Base-by-base conservation (phyloP, 73 alveolate species). In the Paramecium pentaurelia region DNA sequence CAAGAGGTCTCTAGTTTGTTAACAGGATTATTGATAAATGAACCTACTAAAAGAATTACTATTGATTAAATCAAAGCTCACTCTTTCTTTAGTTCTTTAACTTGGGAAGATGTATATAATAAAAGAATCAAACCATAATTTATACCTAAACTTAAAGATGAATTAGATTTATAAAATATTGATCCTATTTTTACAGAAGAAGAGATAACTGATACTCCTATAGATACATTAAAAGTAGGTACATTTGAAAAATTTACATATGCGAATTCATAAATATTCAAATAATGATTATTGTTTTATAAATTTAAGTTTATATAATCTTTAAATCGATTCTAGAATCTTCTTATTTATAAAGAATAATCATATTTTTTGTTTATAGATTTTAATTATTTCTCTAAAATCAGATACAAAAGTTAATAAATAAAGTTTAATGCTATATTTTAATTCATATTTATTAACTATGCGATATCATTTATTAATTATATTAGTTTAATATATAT, bases 51-150 rank as follows among this genome's bases (percentile, higher is more conserved):
- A 28, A 60, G 95, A 45, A 54, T 92, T 4, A 93, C 70, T 20
- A 86, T 86, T 8, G 11, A 92, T 1, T 94, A 92, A 45, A 92
- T 87, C 6, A 87, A 64, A 36, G 73, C 59, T 1, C 95, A 90
- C 4, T 49, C 93, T 6, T 90, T 84, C 49, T 90, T 90, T 28
- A 7, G 16, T 6, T 59, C 44, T 6, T 32, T 90, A 22, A 11
- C 71, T 25, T 90, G 95, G 95, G 95, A 90, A 84, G 51, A 90
- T 28, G 92, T 90, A 42, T 75, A 77, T 45, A 20, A 83, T 2
- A 90, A 83, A 59, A 51, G 20, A 10, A 38, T 90, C 10, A 58
- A 47, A 20, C 95, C 95, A n/a, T 85, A 60, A 37, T 90, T 90
- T 27, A 77, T 90, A 5, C 95, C 95, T 0, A 90, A 75, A 42